Evolutionary conservation across 441 rosid genomes (phyloP).

Genomic region (Adansonia grandidieri): DNA sequence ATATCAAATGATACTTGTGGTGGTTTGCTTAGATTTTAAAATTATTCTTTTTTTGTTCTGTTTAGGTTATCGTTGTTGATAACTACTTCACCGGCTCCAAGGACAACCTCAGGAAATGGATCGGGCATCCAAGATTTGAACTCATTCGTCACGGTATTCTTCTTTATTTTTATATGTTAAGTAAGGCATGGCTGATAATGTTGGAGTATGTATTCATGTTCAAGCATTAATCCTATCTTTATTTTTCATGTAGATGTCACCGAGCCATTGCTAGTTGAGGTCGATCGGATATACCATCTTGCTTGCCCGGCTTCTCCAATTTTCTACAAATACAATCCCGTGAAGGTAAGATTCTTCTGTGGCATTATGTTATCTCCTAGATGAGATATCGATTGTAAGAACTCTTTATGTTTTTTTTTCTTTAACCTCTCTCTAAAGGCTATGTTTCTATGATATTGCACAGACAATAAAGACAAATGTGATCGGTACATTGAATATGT

Average conservation of each 20-base stretch:
- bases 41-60: neutral
- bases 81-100: conserved; percentile 96
- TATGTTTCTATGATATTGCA: conserved; percentile 23
- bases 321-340: conserved; percentile 80
- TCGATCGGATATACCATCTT: conserved; percentile 76
- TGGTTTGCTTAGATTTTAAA: neutral
- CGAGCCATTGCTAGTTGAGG: conserved; percentile 68
- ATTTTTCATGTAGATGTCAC: conserved; percentile 57
- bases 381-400: neutral
- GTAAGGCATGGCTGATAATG: neutral
- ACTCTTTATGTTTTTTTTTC: neutral
- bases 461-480: conserved; percentile 85
- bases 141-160: conserved; percentile 91
- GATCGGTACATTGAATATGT: conserved; percentile 80
- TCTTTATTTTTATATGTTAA: conserved; percentile 15
- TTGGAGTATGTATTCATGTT: conserved; percentile 1
- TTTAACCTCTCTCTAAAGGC: neutral
- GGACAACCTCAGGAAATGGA: conserved; percentile 93
- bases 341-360: conserved; percentile 48
- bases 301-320: conserved; percentile 86
- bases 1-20: neutral
- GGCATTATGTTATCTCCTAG: neutral
- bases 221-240: neutral
- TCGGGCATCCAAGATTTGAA: conserved; percentile 97
- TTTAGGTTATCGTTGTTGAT: conserved; percentile 87